Evolutionary conservation across 2,329 filamentous ascomycete species (phyloP), one percentile per base, ranked within the genome.

Genomic region (Fusarium cyanostomum): DNA sequence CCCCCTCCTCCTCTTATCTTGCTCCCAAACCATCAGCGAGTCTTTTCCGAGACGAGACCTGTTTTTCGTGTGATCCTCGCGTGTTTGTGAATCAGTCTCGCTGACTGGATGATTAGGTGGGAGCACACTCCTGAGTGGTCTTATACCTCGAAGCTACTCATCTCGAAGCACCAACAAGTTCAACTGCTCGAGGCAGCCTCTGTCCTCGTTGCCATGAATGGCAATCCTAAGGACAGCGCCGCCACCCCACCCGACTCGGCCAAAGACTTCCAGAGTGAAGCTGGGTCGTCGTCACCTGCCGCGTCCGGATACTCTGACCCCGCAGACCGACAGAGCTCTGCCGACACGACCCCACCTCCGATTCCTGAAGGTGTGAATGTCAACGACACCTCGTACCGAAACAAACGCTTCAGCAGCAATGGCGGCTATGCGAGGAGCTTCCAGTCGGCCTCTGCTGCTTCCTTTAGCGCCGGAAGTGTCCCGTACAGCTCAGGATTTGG

Each of bases 111-210:
- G 59, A 52, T 46, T 68, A 99, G 94, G 85, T 99, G 95, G 95
- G 95, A 99, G 82, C 95, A 99, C 80, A 96, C 96, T 77, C 94
- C 95, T 69, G 92, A 97, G 81, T 99, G 95, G 95, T 92, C 94
- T 49, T 90, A 90, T 76, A 99, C 95, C 53, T 98, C 95, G 71
- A 98, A 98, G 81, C 84, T 98, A 75, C 89, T 98, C 75, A 98
- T 99, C 72, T 98, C 94, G 71, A 99, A 99, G 85, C 95, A 99
- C 78, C 95, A 99, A 80, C 95, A 99, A 82, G 95, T 99, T 50
- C 95, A 99, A 78, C 86, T 99, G 59, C 86, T 99, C 59, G 95
- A 99, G 79, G 95, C 95, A 35, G 95, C 95, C 34, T 96, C 93
- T n/a, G 95, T 98, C 49, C 83, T 99, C 66, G 90, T 98, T 57